Percentiles rank a stretch among this genome's conserved stretches.
Evolutionary conservation across 2,329 filamentous ascomycete species (phyloP).

Genomic region (Allantophomopsis lycopodina): DNA sequence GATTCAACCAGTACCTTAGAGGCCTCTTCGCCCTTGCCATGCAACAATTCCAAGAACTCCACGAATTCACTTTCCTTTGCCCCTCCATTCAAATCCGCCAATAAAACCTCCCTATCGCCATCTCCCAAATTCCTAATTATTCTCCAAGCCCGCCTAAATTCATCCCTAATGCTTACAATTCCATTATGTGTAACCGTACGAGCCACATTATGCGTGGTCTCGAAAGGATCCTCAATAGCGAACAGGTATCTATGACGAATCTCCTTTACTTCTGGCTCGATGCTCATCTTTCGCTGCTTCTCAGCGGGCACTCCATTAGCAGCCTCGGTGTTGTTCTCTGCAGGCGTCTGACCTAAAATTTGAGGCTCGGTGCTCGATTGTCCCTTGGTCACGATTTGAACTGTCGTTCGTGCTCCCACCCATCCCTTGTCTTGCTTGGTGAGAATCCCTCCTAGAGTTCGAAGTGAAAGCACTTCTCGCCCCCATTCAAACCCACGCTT

Average conservation of each 20-base stretch:
- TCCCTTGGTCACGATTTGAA: constrained; percentile 31
- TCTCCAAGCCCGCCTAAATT: constrained; percentile 68
- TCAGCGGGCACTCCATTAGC: constrained; percentile 3
- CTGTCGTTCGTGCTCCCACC: constrained; percentile 66
- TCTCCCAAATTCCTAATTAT: constrained; percentile 42
- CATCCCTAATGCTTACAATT: constrained; percentile 69
- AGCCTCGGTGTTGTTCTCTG: background rate
- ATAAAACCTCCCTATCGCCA: constrained; percentile 3
- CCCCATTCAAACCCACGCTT: constrained; percentile 68
- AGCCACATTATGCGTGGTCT: constrained; percentile 77
- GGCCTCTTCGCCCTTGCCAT: constrained; percentile 5
- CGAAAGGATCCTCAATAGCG: constrained; percentile 86
- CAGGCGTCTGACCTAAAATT: background rate
- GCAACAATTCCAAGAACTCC: constrained; percentile 11
- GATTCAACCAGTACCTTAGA: too few relatives aligned
- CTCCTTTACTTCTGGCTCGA: constrained; percentile 36
- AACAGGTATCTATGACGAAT: constrained; percentile 72
- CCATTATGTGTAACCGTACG: constrained; percentile 74
- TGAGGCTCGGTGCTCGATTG: constrained; percentile 6
- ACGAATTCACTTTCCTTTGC: background rate
- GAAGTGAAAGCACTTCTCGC: constrained; percentile 64
- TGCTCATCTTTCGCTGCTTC: constrained; percentile 6
- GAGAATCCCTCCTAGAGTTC: constrained; percentile 55
- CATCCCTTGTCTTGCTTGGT: constrained; percentile 71
- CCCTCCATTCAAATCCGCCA: constrained; percentile 3